These are phyloP conservation scores for Thelephora aurantiotincta DNA, from an alignment of 768 basidiomycete species.

Conservation along the genomic window DNA sequence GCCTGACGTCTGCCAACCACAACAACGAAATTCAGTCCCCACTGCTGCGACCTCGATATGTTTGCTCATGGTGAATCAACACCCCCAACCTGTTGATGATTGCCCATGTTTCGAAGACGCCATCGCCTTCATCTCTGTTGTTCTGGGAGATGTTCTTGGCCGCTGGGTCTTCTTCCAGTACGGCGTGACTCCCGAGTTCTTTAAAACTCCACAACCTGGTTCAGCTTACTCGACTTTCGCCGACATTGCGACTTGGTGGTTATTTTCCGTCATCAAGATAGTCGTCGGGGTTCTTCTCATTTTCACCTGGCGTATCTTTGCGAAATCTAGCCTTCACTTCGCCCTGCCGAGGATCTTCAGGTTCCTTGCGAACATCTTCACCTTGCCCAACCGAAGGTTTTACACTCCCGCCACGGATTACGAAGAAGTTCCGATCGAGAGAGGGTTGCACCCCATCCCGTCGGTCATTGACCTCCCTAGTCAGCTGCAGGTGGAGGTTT, in stretches of 20 bases:
- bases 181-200: conserved; percentile 20
- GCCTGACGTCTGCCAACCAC: conserved; percentile 1
- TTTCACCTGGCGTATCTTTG: conserved; percentile 78
- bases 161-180: conserved; percentile 45
- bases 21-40: conserved; percentile 27
- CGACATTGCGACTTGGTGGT: conserved; percentile 22
- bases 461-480: conserved; percentile 71
- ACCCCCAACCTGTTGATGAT: conserved; percentile 90
- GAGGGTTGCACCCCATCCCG: conserved; percentile 59
- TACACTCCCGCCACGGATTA: conserved; percentile 92
- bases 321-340: conserved; percentile 62
- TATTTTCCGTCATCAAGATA: conserved; percentile 28
- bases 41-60: conserved; percentile 44
- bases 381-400: conserved; percentile 72
- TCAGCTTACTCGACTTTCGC: conserved; percentile 28
- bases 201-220: conserved; percentile 38
- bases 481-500: conserved; percentile 14
- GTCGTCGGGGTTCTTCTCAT: conserved; percentile 52
- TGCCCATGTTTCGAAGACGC: conserved; percentile 98
- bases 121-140: conserved; percentile 80
- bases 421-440: conserved; percentile 45
- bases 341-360: conserved; percentile 81
- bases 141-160: conserved; percentile 57
- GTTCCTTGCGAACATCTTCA: conserved; percentile 46
- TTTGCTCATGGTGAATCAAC: conserved; percentile 68